Percentiles rank a stretch among this genome's conserved stretches.
phyloP scores from a whole-genome alignment of 345 rosid species.

The Eucalyptus sideroxylon region DNA sequence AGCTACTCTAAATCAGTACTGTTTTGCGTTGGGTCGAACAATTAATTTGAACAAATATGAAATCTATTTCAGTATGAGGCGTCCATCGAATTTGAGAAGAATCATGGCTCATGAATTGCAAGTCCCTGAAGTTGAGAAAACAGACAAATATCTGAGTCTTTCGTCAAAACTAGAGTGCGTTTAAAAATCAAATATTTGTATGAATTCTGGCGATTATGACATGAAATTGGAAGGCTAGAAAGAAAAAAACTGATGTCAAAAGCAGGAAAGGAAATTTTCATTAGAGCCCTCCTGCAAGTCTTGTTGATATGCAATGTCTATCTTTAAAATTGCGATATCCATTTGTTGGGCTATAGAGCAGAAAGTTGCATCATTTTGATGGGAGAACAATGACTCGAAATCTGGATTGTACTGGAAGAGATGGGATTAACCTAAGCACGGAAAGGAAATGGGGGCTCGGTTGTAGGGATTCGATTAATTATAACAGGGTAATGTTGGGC shows the following conservation, averaged over 20 bases:
- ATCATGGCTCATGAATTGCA: background rate
- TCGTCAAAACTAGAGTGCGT: background rate
- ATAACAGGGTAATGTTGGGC: background rate
- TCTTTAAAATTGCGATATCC: background rate
- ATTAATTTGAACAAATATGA: background rate
- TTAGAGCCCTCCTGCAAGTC: background rate
- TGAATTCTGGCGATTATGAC: background rate
- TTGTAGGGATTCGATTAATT: background rate
- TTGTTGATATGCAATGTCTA: accelerated
- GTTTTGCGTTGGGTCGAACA: background rate
- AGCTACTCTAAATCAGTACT: background rate
- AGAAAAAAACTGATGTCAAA: background rate
- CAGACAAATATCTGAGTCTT: background rate
- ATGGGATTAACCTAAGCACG: background rate
- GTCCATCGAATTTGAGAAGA: background rate
- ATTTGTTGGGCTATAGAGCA: background rate
- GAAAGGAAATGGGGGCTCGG: background rate
- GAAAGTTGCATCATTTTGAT: background rate
- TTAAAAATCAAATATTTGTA: background rate
- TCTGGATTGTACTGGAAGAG: background rate
- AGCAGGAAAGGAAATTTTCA: background rate
- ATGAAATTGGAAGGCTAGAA: background rate
- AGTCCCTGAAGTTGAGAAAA: background rate
- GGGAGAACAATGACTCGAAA: background rate
- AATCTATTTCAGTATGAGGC: background rate